phyloP scores from a whole-genome alignment of 2,329 filamentous ascomycete genomes.

The Colletotrichum sp. region DNA sequence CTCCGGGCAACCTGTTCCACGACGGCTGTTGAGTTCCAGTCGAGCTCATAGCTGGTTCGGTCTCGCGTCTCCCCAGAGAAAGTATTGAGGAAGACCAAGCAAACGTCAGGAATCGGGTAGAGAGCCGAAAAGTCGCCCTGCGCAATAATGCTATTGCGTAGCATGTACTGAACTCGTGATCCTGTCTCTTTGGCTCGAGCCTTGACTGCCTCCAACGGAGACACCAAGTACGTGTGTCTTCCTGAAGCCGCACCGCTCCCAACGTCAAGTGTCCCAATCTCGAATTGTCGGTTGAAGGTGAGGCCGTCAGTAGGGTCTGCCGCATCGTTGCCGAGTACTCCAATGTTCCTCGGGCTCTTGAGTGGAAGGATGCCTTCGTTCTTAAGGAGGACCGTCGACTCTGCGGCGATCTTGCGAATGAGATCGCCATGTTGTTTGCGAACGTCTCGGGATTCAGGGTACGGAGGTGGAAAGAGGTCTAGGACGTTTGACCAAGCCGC shows the following conservation, averaged over 20 bases:
- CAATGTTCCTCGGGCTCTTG: constrained; percentile 55
- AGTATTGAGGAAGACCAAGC: constrained; percentile 69
- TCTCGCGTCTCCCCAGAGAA: constrained; percentile 71
- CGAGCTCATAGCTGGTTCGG: constrained; percentile 62
- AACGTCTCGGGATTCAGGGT: constrained; percentile 58
- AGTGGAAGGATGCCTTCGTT: constrained; percentile 66
- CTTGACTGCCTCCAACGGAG: constrained; percentile 70
- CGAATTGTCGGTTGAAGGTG: constrained; percentile 51
- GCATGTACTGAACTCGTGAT: constrained; percentile 56
- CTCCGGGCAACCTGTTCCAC: constrained; percentile 52
- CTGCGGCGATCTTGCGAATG: constrained; percentile 61
- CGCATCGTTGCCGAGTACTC: constrained; percentile 70
- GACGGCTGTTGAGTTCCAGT: constrained; percentile 66
- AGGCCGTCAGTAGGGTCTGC: constrained; percentile 40
- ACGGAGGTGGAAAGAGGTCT: constrained; percentile 22
- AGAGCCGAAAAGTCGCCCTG: constrained; percentile 59
- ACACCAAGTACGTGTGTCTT: constrained; percentile 69
- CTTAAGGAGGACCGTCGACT: constrained; percentile 69
- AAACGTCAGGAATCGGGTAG: constrained; percentile 63
- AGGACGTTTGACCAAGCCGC: neutral
- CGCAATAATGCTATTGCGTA: constrained; percentile 35
- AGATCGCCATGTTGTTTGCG: constrained; percentile 62
- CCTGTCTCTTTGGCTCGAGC: constrained; percentile 53
- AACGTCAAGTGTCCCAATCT: constrained; percentile 68
- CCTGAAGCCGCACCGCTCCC: constrained; percentile 69